phyloP scores from a whole-genome alignment of 352 stramenopile genomes.

The Pythium diclinum region DNA sequence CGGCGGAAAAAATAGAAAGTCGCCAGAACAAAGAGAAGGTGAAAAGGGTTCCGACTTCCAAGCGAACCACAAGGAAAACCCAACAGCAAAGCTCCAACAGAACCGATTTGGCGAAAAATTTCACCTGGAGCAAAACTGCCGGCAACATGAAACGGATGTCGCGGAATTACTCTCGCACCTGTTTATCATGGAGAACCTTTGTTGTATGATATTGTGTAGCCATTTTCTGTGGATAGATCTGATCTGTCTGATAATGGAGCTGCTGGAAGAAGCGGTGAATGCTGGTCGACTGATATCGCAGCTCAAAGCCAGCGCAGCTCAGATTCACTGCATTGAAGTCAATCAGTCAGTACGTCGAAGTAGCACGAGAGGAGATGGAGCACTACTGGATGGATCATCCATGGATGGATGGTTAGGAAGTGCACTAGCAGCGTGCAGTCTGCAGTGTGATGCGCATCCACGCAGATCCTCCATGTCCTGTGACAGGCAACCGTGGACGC shows the following conservation, averaged over 20 bases:
- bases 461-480: neutral
- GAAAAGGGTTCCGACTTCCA: conserved; percentile 14
- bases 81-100: neutral
- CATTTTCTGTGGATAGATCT: neutral
- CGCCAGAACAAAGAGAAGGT: conserved; percentile 13
- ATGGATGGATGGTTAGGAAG: too few species aligned
- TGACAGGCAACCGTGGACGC: neutral
- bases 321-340: neutral
- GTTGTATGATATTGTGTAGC: neutral
- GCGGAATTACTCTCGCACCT: neutral
- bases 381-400: too few species aligned
- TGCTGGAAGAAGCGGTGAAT: neutral
- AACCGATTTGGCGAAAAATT: conserved; percentile 4
- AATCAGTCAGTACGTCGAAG: neutral
- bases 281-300: neutral
- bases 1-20: conserved; percentile 26
- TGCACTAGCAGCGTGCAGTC: too few species aligned
- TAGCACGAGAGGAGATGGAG: too few species aligned
- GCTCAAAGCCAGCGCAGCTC: neutral
- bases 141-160: neutral
- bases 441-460: neutral
- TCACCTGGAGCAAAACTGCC: neutral
- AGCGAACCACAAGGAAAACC: neutral
- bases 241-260: neutral
- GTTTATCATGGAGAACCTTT: neutral